phyloP scores from a whole-genome alignment of 352 stramenopile species.

The Phytopythium kandeliae region DNA sequence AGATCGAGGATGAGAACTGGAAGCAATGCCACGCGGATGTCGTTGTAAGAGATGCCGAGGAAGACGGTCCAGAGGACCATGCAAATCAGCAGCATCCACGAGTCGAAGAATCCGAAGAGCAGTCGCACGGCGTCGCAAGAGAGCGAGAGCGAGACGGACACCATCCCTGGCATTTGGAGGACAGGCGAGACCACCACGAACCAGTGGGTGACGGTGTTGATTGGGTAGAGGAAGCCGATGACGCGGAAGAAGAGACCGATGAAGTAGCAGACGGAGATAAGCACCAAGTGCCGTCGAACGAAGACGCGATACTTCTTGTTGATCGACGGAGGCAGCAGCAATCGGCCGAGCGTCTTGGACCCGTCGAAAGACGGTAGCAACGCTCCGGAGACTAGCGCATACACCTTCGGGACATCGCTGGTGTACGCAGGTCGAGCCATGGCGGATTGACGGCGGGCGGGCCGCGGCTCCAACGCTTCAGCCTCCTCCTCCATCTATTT shows the following conservation, averaged over 20 bases:
- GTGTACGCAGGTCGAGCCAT: background rate
- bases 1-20: constrained; percentile 1
- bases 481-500: no score
- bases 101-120: background rate
- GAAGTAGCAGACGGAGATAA: constrained; percentile 3
- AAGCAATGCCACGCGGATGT: constrained; percentile 2
- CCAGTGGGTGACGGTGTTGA: constrained; percentile 2
- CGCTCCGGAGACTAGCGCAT: background rate
- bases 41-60: constrained; percentile 4
- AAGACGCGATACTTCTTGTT: constrained; percentile 1
- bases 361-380: constrained; percentile 2
- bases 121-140: background rate
- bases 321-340: background rate
- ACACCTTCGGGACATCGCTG: background rate
- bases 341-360: background rate
- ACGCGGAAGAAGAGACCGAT: constrained; percentile 1
- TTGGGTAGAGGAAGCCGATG: constrained; percentile 3
- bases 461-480: no score
- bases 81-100: constrained; percentile 1
- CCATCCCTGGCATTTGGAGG: background rate
- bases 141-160: constrained; percentile 2
- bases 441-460: background rate
- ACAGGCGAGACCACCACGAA: background rate
- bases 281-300: background rate
- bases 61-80: constrained; percentile 6